These are phyloP conservation scores for Botrytis paeoniae DNA, from an alignment of 2,329 filamentous ascomycete genomes.

Conservation along the genomic window DNA sequence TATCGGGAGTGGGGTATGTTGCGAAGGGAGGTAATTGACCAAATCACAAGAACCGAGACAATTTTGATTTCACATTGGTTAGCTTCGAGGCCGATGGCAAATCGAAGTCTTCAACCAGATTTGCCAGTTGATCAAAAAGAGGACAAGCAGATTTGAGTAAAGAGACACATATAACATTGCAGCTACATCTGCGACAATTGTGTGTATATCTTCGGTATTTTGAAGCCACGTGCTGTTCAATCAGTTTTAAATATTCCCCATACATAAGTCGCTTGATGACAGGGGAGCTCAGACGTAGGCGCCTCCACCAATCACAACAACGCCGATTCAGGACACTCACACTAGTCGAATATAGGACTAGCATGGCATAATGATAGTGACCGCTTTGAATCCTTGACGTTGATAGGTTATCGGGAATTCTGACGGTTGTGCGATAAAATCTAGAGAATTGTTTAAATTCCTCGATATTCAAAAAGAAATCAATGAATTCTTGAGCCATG, in stretches of 20 bases:
- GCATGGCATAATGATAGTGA: not conserved
- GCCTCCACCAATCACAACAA: slow-evolving; percentile 10
- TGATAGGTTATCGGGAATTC: slow-evolving; percentile 7
- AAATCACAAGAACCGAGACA: no score
- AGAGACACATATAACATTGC: not conserved
- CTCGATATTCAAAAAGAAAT: not conserved
- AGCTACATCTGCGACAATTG: not conserved
- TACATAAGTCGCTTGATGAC: not conserved
- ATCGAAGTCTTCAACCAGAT: not conserved
- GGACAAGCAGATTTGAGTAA: not conserved
- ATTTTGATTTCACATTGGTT: not conserved
- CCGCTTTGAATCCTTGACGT: not conserved
- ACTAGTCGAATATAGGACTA: not conserved
- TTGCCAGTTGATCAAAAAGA: not conserved
- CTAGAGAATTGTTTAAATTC: slow-evolving; percentile 12
- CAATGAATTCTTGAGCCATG: slow-evolving; percentile 21
- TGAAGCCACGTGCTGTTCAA: not conserved
- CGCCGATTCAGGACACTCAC: slow-evolving; percentile 4
- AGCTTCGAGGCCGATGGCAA: not conserved
- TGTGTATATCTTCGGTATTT: not conserved
- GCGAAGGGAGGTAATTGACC: no score
- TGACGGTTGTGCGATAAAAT: slow-evolving; percentile 1
- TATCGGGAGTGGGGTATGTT: no score
- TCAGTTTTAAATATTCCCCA: not conserved
- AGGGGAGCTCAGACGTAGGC: not conserved